Base-by-base conservation (phyloP, 345 rosid genomes). In the Pistacia integerrima region DNA sequence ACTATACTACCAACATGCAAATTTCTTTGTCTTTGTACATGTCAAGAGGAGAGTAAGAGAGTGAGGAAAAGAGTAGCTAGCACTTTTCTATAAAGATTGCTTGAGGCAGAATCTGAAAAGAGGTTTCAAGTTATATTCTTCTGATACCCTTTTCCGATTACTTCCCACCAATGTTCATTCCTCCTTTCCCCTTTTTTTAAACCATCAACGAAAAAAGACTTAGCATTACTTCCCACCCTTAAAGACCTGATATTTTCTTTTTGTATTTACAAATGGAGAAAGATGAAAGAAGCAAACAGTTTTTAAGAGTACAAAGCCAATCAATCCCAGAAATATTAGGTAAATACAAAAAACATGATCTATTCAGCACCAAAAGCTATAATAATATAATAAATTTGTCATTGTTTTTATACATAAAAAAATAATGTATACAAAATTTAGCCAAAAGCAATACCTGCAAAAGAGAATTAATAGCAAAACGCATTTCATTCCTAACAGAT, bases 401-500 rank as follows among this genome's bases (percentile, higher is more conserved):
- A 64, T 11, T 74, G n/a, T 25, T 12, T n/a, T 11, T 41, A 8
- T 2, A 35, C 59, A 41, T 41, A 5, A 74, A 52, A 1, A 12
- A 48, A 36, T 17, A 61, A 73, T 0, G 2, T 8, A 72, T 76
- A 68, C 69, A 72, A 59, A 60, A 74, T 44, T 58, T 11, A 67
- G 51, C 0, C 48, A 36, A 54, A 82, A 52, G 35, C 5, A n/a
- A 78, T 84, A 92, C 99, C 97, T 96, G 90, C 80, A 96, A 84
- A 86, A 96, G 94, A 52, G 87, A 84, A 69, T 78, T 80, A 76
- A 96, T 72, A 30, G 97, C 98, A 36, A 77, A 78, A 41, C 99
- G 92, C 88, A 85, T 88, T 83, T 96, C 94, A 70, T 79, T 87
- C 83, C 90, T 88, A 59, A 96, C 82, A 51, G 87, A 82, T 74